Conservation (phyloP, 1,139 yeast species). For the Yamadazyma jaroonii region DNA sequence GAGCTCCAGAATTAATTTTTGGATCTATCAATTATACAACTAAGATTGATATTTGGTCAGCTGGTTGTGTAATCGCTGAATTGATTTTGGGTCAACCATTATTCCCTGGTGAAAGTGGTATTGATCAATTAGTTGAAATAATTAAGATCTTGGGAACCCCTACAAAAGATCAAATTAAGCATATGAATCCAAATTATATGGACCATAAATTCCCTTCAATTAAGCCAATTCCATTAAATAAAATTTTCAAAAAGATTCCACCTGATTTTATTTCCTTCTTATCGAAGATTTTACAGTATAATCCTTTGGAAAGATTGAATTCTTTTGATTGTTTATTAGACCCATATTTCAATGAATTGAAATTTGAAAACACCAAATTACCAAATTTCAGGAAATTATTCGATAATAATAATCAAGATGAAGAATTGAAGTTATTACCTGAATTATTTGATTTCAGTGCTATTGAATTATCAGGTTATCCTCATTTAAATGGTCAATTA, state of each 20-base stretch:
- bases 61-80: conserved; percentile 98
- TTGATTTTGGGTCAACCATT: conserved; percentile 91
- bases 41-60: conserved; percentile 96
- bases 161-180: conserved; percentile 82
- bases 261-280: conserved; percentile 64
- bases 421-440: conserved; percentile 44
- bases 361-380: conserved; percentile 50
- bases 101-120: conserved; percentile 97
- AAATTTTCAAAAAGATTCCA: conserved; percentile 71
- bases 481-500: conserved; percentile 32
- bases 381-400: conserved; percentile 53
- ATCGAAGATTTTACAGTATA: conserved; percentile 63
- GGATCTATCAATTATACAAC: conserved; percentile 95
- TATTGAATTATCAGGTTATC: conserved; percentile 43
- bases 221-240: conserved; percentile 84
- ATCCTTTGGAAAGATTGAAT: conserved; percentile 68
- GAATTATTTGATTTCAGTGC: conserved; percentile 50
- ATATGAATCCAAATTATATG: conserved; percentile 97
- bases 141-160: conserved; percentile 97
- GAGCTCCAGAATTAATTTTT: conserved; percentile 86
- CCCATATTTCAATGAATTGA: conserved; percentile 74
- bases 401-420: conserved; percentile 34
- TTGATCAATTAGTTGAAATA: conserved; percentile 95
- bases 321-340: conserved; percentile 69
- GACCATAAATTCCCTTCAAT: conserved; percentile 97